Evolutionary conservation across 331 rosid species (phyloP).

Genomic region (Ulmus americana): DNA sequence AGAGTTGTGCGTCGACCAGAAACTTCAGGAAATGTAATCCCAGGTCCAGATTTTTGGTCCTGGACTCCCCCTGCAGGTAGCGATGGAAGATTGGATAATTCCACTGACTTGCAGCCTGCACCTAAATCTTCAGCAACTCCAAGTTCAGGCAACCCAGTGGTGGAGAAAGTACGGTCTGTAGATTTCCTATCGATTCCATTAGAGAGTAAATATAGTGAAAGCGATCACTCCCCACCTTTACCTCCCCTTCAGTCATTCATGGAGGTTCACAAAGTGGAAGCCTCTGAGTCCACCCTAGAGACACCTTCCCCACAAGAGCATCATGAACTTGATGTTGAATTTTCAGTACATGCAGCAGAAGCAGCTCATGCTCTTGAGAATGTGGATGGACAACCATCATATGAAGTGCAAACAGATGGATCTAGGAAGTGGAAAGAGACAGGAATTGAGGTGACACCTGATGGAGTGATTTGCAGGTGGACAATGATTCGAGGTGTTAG

Average conservation of each 20-base stretch:
- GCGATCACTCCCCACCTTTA: conserved; percentile 30
- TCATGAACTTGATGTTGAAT: conserved; percentile 39
- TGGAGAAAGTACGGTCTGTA: conserved; percentile 52
- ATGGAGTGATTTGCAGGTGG: conserved; percentile 86
- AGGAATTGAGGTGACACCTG: conserved; percentile 74
- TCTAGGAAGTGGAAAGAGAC: conserved; percentile 87
- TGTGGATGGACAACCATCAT: conserved; percentile 25
- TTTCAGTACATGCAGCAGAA: conserved; percentile 64
- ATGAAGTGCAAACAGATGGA: conserved; percentile 66
- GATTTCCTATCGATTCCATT: conserved; percentile 57
- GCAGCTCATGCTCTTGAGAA: conserved; percentile 57
- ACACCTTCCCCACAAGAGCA: conserved; percentile 52
- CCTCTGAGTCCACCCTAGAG: conserved; percentile 30
- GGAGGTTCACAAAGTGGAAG: conserved; percentile 40
- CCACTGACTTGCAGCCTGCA: conserved; percentile 31
- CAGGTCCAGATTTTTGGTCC: conserved; percentile 98
- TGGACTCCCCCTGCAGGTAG: conserved; percentile 67
- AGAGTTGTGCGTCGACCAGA: conserved; percentile 29
- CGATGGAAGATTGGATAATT: conserved; percentile 27
- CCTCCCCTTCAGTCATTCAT: conserved; percentile 66
- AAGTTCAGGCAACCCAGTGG: conserved; percentile 33
- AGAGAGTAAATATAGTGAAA: conserved; percentile 47
- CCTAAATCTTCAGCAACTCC: conserved; percentile 33
- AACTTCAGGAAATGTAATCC: conserved; percentile 41
- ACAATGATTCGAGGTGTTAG: conserved; percentile 81